Percentiles rank a stretch among this genome's conserved stretches.
These are phyloP conservation scores for Penicillium subrubescens DNA, from an alignment of 495 filamentous ascomycete species.

Conservation along the genomic window DNA sequence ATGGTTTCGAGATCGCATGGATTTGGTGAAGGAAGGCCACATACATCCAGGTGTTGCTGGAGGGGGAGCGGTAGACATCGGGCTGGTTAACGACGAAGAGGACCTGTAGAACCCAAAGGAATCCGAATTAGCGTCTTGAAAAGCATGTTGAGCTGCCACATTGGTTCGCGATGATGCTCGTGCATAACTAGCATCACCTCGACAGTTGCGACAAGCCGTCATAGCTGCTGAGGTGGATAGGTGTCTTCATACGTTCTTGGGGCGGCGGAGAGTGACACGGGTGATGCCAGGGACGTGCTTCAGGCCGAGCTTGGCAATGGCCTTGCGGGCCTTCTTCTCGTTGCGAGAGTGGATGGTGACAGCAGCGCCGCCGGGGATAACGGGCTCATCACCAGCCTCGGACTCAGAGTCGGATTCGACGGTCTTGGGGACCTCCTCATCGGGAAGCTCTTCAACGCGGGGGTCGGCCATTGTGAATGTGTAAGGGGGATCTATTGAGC, in stretches of 20 bases:
- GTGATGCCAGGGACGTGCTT: constrained; percentile 97
- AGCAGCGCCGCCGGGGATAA: constrained; percentile 80
- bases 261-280: constrained; percentile 92
- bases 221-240: constrained; percentile 9
- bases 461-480: constrained; percentile 86
- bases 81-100: constrained; percentile 99
- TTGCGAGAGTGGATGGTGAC: constrained; percentile 95
- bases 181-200: not conserved
- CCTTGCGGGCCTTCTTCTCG: constrained; percentile 99
- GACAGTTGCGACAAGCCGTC: not conserved
- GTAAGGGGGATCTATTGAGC: constrained; percentile 31
- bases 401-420: constrained; percentile 81
- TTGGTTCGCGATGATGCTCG: not conserved
- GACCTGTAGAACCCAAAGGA: constrained; percentile 60
- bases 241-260: constrained; percentile 79
- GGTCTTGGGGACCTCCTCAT: constrained; percentile 77
- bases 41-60: constrained; percentile 99
- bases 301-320: constrained; percentile 95
- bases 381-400: constrained; percentile 67
- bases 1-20: not conserved
- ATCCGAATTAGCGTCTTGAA: constrained; percentile 1
- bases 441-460: constrained; percentile 94
- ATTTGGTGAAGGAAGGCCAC: constrained; percentile 28
- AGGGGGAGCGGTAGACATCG: constrained; percentile 97
- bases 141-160: not conserved